phyloP scores from a whole-genome alignment of 306 rosid species.

The Casuarina glauca region DNA sequence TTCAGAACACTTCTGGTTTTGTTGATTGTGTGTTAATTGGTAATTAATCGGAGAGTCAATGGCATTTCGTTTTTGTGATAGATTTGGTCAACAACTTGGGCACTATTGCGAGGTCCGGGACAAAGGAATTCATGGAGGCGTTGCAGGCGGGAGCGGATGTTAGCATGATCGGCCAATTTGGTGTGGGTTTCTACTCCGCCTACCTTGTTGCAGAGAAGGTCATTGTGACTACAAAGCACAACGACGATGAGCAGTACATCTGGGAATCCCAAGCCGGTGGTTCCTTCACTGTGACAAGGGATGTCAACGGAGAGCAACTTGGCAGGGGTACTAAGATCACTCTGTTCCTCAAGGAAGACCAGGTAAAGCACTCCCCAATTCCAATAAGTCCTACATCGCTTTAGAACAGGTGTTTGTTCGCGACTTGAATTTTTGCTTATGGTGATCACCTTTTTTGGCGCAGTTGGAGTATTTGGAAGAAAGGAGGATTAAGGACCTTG shows the following conservation, averaged over 20 bases:
- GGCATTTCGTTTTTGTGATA: neutral
- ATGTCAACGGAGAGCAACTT: conserved; percentile 56
- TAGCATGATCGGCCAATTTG: conserved; percentile 77
- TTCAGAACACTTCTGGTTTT: too few species aligned
- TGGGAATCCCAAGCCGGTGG: conserved; percentile 36
- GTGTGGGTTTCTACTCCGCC: conserved; percentile 73
- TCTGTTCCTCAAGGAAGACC: conserved; percentile 72
- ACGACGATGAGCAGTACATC: conserved; percentile 67
- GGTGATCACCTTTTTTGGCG: neutral
- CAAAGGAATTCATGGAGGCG: conserved; percentile 80
- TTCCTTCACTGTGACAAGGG: conserved; percentile 67
- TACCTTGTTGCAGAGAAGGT: conserved; percentile 68
- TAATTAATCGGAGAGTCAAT: neutral
- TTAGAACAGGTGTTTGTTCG: neutral
- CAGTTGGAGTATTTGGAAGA: conserved; percentile 74
- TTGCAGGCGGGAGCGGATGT: conserved; percentile 74
- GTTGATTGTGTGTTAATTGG: neutral
- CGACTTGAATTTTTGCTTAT: neutral
- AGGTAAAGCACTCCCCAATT: conserved; percentile 31
- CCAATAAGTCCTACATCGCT: neutral
- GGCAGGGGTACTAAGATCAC: conserved; percentile 79
- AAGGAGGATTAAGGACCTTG: conserved; percentile 70
- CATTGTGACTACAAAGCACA: conserved; percentile 64
- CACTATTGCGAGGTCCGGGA: conserved; percentile 70
- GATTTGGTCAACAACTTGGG: conserved; percentile 81